Percentiles rank a stretch among this genome's conserved stretches.
phyloP scores from a whole-genome alignment of 1,284 basidiomycete genomes.

The Ceratobasidium theobromae region DNA sequence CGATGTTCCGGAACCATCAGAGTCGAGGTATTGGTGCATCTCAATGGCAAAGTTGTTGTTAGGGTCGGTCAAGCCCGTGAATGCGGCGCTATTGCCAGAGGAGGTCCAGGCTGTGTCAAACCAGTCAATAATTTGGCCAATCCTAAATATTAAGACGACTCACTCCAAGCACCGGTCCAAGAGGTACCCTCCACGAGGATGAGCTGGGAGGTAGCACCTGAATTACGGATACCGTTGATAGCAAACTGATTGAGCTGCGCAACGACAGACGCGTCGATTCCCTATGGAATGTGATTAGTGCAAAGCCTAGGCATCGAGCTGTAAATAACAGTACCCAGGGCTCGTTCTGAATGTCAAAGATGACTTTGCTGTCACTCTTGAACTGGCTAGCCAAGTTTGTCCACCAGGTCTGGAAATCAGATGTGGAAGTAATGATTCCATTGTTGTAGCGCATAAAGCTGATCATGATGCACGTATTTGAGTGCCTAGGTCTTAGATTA shows the following conservation, averaged over 20 bases:
- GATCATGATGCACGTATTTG: conserved; percentile 33
- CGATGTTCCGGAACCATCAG: conserved; percentile 61
- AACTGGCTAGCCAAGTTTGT: conserved; percentile 56
- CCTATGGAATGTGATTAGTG: conserved; percentile 19
- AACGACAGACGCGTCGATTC: conserved; percentile 22
- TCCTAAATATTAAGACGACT: conserved; percentile 19
- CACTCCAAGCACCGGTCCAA: conserved; percentile 46
- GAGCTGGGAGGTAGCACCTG: conserved; percentile 58
- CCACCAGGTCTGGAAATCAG: conserved; percentile 60
- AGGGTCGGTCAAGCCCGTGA: conserved; percentile 57
- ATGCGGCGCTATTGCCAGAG: conserved; percentile 58
- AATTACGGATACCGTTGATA: conserved; percentile 63
- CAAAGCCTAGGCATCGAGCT: conserved; percentile 49
- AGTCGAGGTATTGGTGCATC: conserved; percentile 72
- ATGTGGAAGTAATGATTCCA: conserved; percentile 51
- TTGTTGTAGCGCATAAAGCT: conserved; percentile 63
- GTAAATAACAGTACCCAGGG: conserved; percentile 52
- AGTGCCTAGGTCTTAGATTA: background rate
- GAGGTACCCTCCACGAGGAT: conserved; percentile 49
- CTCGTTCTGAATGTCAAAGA: conserved; percentile 63
- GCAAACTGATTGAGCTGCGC: conserved; percentile 56
- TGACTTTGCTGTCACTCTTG: conserved; percentile 28
- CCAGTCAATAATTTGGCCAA: background rate
- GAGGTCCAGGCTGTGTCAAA: conserved; percentile 52
- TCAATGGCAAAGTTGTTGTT: conserved; percentile 64